Evolutionary conservation across 1,139 yeast genomes (phyloP).

Genomic region (Keqinozyma sinolaborantium): DNA sequence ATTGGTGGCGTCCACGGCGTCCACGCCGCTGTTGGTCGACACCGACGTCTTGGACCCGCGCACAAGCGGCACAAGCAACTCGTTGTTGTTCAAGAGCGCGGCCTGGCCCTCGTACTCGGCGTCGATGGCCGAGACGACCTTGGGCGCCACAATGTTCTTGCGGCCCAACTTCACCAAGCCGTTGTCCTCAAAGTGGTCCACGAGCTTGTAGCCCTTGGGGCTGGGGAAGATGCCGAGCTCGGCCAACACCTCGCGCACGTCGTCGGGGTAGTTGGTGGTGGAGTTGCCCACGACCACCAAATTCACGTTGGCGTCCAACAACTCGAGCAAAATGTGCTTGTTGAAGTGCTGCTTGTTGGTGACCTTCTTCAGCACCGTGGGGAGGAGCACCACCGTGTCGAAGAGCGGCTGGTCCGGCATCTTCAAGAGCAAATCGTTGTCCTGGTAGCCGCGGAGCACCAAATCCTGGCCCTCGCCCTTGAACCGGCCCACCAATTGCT

Average conservation of each 20-base stretch:
- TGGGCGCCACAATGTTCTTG: conserved; percentile 20
- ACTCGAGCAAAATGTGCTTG: conserved; percentile 38
- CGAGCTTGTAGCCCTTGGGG: conserved; percentile 64
- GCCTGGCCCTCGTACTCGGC: conserved; percentile 34
- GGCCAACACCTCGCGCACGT: conserved; percentile 62
- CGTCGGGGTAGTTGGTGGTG: conserved; percentile 52
- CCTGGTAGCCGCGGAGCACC: conserved; percentile 20
- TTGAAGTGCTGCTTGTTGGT: conserved; percentile 27
- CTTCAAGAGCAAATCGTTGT: conserved; percentile 22
- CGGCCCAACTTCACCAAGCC: conserved; percentile 19
- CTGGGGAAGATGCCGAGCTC: conserved; percentile 85
- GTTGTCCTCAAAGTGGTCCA: conserved; percentile 59
- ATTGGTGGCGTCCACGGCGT: conserved; percentile 40
- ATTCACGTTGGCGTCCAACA: conserved; percentile 69
- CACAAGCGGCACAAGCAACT: conserved; percentile 67
- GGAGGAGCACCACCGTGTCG: conserved; percentile 35
- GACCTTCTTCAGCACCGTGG: conserved; percentile 34
- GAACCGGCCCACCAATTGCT: conserved; percentile 19
- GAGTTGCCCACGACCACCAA: conserved; percentile 57
- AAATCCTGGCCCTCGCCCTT: conserved; percentile 11
- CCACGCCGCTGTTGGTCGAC: conserved; percentile 38
- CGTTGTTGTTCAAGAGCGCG: conserved; percentile 46
- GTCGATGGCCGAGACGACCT: conserved; percentile 18
- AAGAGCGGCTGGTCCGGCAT: conserved; percentile 23
- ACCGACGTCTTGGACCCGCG: conserved; percentile 68